Base-by-base conservation (phyloP, 192 early-diverging fungal species). In the Coemansia sp. region DNA sequence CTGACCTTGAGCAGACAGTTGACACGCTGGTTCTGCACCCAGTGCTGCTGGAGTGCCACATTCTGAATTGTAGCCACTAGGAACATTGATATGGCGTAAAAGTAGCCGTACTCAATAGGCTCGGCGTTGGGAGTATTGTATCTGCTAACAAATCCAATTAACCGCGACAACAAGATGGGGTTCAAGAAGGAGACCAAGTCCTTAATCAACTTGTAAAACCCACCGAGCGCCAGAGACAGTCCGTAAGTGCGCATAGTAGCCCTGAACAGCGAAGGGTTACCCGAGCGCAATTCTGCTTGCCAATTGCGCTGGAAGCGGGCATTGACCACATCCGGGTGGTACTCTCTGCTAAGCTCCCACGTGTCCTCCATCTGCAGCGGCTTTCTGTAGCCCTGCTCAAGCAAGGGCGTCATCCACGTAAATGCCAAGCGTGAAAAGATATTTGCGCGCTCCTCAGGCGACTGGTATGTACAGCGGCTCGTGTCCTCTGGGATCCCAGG, bases 1-100 rank as follows among this genome's bases (percentile, higher is more conserved):
- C 91, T 92, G 10, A 93, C 87, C 62, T 90, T 89, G 40, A 93
- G 84, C 64, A 91, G 87, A 88, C 95, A 92, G 62, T 94, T 94
- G n/a, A 90, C 89, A 16, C 87, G 82, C 71, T 93, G 88, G 71
- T 92, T 94, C 60, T 92, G 86, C 64, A 93, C 90, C 83, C 97
- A 97, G 84, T 97, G 97, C 72, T 96, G 95, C 78, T 97, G 94
- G 63, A 96, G 86, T 3, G 96, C 85, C 44, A 92, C 79, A 1
- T 94, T 94, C 77, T 99, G 96, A 6, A 87, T 70, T 18, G 94
- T 68, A 71, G 94, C 93, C 39, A 91, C 89, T 5, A 87, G 20
- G 62, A 99, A 90, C 95, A 99, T 97, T 33, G 90, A 68, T 2
- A 87, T 36, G 34, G 96, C 94, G 66, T 96, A 95, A 41, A 88